Base-by-base conservation (phyloP, 805 yeast genomes). In the Pichia insulana region DNA sequence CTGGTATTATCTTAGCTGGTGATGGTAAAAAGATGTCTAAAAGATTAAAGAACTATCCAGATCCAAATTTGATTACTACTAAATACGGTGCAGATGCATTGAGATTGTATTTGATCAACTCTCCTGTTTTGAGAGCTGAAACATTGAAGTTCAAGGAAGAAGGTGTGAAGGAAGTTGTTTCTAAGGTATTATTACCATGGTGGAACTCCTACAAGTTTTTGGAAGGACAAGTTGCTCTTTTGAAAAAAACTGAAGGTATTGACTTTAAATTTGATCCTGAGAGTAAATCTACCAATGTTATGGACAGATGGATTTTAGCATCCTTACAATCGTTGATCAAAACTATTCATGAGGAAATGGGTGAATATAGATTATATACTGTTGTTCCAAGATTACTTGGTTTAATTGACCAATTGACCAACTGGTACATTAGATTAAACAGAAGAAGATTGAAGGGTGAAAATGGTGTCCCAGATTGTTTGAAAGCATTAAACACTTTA, bases 11-110 rank as follows among this genome's bases (percentile, higher is more conserved):
- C 36, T 74, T 92, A 53, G 99, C 99, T 36, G 80, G 92, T 36
- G 99, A 92, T 62, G 99, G 99, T 66, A 92, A 89, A 71, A 92
- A 92, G 73, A 92, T 92, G 99, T 92, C 98, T 35, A 92, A 92
- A 73, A 82, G 97, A 58, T 78, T 92, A 61, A 89, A 92, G 73
- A 92, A 92, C 67, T 92, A 92, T 65, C 99, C 99, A 50, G 97
- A 92, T 68, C 97, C 98, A 51, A 73, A 68, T 50, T 65, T 76
- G 50, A 81, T 92, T 47, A 73, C 92, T 60, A 74, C 84, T 51
- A 80, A 79, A 61, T 89, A 86, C 59, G 99, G 99, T 72, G 96
- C 99, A 36, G 99, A 92, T 70, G 96, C 99, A 25, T 73, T 92
- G 58, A 83, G 99, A 67, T 72, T 92, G 58, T 92, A 92, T 63